Evolutionary conservation across 352 stramenopile genomes (phyloP), one percentile per base, ranked within the genome.

Genomic region (Globisporangium uncinulatum): DNA sequence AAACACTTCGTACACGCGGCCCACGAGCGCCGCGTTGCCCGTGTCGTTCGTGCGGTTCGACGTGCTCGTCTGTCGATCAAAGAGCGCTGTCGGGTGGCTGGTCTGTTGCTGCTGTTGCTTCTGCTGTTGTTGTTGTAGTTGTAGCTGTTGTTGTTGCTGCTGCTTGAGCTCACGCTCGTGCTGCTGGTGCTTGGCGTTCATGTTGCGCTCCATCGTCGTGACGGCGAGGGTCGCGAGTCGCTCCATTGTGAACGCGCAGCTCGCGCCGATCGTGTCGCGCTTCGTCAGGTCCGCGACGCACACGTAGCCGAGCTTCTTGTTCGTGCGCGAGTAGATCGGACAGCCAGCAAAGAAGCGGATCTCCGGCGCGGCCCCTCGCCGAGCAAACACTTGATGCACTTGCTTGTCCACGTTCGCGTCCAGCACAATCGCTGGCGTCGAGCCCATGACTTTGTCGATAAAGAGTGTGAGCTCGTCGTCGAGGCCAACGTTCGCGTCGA

Each of bases 281-380:
- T 90, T 90, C 56, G 73, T 72, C 17, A 78, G 66, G 62, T 92
- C 83, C 7, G 83, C 83, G 14, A 92, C 83, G 36, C 83, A 92
- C 19, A 92, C 73, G 61, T 88, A 89, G 5, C 83, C 83, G 15
- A 90, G 73, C 44, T 88, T 84, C 61, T 86, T 78, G 46, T 70
- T 74, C 9, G 66, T 72, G 19, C 77, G 76, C 36, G 76, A 87
- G 69, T 90, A 89, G 65, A 92, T 90, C 41, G 79, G 79, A 29
- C 76, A 87, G 14, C 83, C 83, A 0, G 83, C 83, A 19, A 92
- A 92, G 63, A 89, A 92, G 21, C 79, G 79, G 31, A 92, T 83
- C 31, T 61, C 55, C 17, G 75, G 69, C 1, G 75, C 63, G 1
- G 54, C 58, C 8, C 56, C 61, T 20, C 73, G 66, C 32, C 67